phyloP scores from a whole-genome alignment of 2,329 filamentous ascomycete genomes.

The Aspergillus amoenus region DNA sequence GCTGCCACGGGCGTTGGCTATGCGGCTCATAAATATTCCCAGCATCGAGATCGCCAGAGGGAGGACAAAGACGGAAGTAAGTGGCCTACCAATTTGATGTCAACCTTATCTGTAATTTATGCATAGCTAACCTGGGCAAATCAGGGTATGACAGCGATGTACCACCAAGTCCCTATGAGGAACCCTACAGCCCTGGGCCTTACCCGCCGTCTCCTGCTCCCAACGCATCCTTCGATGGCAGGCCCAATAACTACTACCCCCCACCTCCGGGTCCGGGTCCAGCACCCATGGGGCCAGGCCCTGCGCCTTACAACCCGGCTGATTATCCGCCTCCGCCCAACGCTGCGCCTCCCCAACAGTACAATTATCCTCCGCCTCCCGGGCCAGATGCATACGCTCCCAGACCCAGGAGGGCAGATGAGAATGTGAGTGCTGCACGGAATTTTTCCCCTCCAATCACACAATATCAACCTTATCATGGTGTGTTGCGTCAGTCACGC shows the following conservation, averaged over 20 bases:
- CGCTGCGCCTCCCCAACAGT: constrained; percentile 37
- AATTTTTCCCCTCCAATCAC: constrained; percentile 36
- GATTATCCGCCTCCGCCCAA: constrained; percentile 46
- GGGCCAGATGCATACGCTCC: constrained; percentile 41
- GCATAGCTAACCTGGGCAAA: constrained; percentile 15
- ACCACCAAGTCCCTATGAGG: constrained; percentile 41
- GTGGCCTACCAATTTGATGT: not conserved
- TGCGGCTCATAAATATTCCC: constrained; percentile 58
- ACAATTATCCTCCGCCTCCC: constrained; percentile 37
- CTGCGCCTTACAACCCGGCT: constrained; percentile 35
- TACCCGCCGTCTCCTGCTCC: constrained; percentile 39
- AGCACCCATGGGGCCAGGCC: constrained; percentile 16
- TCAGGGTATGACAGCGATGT: constrained; percentile 29
- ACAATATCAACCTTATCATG: constrained; percentile 39
- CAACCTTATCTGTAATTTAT: not conserved
- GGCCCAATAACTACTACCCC: constrained; percentile 44
- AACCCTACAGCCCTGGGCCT: constrained; percentile 40
- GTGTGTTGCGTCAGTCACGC: constrained; percentile 38
- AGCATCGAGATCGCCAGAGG: constrained; percentile 57
- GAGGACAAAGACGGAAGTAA: constrained; percentile 54
- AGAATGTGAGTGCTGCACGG: constrained; percentile 51
- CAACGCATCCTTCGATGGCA: constrained; percentile 33
- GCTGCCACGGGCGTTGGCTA: constrained; percentile 59
- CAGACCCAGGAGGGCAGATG: constrained; percentile 42
- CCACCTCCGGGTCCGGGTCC: constrained; percentile 40